Conservation (phyloP, 2,329 filamentous ascomycete species). For the Fusarium avenaceum region DNA sequence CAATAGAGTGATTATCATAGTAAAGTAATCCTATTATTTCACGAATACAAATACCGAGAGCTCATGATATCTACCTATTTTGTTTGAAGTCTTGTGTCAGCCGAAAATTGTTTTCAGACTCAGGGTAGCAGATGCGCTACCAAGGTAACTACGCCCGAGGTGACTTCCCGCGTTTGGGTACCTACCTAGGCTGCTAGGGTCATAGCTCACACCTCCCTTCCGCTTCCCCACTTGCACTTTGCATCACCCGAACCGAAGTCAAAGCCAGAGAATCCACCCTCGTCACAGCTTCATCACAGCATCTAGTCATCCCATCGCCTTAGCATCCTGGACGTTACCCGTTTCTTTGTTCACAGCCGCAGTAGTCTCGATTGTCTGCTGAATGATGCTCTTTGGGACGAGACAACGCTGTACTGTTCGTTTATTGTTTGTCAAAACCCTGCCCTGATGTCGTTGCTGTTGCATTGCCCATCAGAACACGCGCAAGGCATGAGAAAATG, state of each 20-base stretch:
- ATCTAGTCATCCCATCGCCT: conserved; percentile 11
- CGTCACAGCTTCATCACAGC: conserved; percentile 13
- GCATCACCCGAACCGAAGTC: conserved; percentile 30
- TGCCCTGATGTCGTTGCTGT: conserved; percentile 2
- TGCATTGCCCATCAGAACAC: conserved; percentile 5
- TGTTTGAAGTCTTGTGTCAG: too few species aligned
- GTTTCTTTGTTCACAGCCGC: conserved; percentile 2
- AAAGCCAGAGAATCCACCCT: conserved; percentile 10
- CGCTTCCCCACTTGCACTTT: conserved; percentile 37
- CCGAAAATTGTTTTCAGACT: neutral
- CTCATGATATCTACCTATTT: too few species aligned
- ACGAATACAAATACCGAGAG: too few species aligned
- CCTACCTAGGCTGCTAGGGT: neutral
- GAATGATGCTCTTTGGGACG: conserved; percentile 2
- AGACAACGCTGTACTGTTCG: conserved; percentile 8
- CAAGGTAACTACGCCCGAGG: conserved; percentile 4
- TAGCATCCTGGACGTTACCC: conserved; percentile 2
- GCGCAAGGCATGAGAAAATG: conserved; percentile 2
- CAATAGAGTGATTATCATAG: too few species aligned
- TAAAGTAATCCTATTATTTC: too few species aligned
- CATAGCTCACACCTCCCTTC: conserved; percentile 43
- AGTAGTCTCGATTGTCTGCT: conserved; percentile 5
- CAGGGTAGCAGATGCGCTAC: conserved; percentile 20
- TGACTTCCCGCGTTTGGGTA: conserved; percentile 24
- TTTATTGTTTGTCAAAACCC: neutral